Evolutionary conservation across 1,139 yeast genomes (phyloP).

Genomic region (Diutina catenulata): DNA sequence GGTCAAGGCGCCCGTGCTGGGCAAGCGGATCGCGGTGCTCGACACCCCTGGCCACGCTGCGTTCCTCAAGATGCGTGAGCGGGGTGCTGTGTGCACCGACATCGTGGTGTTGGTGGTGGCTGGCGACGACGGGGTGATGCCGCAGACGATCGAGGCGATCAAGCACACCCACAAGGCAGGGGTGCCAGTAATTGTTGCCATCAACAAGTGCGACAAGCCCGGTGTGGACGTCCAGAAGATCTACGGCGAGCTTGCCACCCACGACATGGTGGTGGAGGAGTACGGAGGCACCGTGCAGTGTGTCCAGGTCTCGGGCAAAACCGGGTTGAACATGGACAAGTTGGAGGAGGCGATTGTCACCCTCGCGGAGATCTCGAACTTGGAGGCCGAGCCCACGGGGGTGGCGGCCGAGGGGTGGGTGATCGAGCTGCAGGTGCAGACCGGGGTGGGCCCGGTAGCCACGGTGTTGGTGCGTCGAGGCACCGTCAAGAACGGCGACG

Average conservation of each 20-base stretch:
- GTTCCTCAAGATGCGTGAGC: slow-evolving; percentile 86
- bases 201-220: slow-evolving; percentile 83
- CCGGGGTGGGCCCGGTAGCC: slow-evolving; percentile 80
- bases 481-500: slow-evolving; percentile 53
- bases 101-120: slow-evolving; percentile 91
- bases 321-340: slow-evolving; percentile 74
- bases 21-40: slow-evolving; percentile 71
- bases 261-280: slow-evolving; percentile 80
- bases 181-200: slow-evolving; percentile 82
- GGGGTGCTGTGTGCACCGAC: slow-evolving; percentile 94
- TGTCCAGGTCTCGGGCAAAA: slow-evolving; percentile 77
- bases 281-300: slow-evolving; percentile 95
- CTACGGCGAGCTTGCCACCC: slow-evolving; percentile 59
- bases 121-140: slow-evolving; percentile 96
- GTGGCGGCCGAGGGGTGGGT: slow-evolving; percentile 77
- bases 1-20: slow-evolving; percentile 62
- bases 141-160: slow-evolving; percentile 93
- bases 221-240: slow-evolving; percentile 65
- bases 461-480: slow-evolving; percentile 80
- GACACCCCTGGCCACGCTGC: slow-evolving; percentile 99
- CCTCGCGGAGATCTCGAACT: slow-evolving; percentile 71
- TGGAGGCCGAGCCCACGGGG: slow-evolving; percentile 49
- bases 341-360: slow-evolving; percentile 84
- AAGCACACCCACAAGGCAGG: slow-evolving; percentile 81
- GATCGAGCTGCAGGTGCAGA: slow-evolving; percentile 72